Percentiles rank a stretch among this genome's conserved stretches.
These are phyloP conservation scores for Hypoxylon rubiginosum DNA, from an alignment of 2,329 filamentous ascomycete genomes.

Conservation along the genomic window DNA sequence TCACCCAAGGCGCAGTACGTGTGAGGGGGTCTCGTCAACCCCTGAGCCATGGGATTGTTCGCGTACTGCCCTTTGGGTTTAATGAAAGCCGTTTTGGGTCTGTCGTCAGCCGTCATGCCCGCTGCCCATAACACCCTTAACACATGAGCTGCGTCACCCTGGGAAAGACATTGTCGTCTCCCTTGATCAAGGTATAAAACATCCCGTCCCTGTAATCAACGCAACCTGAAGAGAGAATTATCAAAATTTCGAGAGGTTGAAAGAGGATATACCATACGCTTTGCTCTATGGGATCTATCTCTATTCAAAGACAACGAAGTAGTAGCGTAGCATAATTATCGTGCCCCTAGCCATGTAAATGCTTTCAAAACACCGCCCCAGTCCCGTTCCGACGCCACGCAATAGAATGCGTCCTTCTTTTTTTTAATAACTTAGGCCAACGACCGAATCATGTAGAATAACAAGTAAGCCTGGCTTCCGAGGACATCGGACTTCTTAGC, in stretches of 20 bases:
- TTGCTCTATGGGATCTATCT: constrained; percentile 40
- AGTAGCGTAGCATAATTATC: constrained; percentile 20
- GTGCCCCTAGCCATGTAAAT: constrained; percentile 47
- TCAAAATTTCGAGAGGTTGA: too few species aligned
- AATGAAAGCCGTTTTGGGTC: not conserved
- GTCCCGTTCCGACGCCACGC: constrained; percentile 13
- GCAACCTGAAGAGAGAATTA: too few species aligned
- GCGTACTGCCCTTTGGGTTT: not conserved
- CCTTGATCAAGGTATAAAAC: too few species aligned
- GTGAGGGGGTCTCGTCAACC: too few species aligned
- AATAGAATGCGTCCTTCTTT: constrained; percentile 20
- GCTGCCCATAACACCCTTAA: too few species aligned
- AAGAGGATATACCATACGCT: not conserved
- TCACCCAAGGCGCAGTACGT: too few species aligned
- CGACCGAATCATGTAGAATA: constrained; percentile 85
- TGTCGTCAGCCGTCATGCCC: too few species aligned
- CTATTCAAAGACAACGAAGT: constrained; percentile 37
- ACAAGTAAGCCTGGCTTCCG: constrained; percentile 85
- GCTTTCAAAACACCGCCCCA: constrained; percentile 34
- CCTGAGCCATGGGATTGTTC: too few species aligned
- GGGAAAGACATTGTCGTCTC: too few species aligned
- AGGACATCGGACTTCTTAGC: constrained; percentile 89
- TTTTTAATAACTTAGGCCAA: constrained; percentile 36
- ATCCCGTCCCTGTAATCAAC: too few species aligned
- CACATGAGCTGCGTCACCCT: too few species aligned